These are phyloP conservation scores for Rhizopogon salebrosus DNA, from an alignment of 768 basidiomycete species.

Conservation along the genomic window DNA sequence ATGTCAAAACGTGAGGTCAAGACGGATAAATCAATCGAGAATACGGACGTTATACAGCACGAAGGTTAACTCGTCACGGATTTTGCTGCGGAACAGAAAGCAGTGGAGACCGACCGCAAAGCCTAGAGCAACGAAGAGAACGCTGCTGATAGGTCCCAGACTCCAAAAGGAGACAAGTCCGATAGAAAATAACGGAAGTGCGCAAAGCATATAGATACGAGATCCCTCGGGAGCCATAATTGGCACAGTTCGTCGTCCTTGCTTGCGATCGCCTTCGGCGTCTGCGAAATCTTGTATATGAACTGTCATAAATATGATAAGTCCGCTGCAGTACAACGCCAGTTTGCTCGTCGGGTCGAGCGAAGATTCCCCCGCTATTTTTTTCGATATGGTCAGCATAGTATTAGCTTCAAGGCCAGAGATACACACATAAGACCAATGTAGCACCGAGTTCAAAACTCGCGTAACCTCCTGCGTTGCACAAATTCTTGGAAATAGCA, in stretches of 20 bases:
- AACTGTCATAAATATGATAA: constrained; percentile 31
- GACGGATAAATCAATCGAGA: background rate
- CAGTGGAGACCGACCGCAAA: constrained; percentile 8
- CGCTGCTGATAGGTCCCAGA: constrained; percentile 7
- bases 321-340: constrained; percentile 21
- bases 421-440: constrained; percentile 17
- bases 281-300: constrained; percentile 33
- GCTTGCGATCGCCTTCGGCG: constrained; percentile 22
- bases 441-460: constrained; percentile 33
- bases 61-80: constrained; percentile 7
- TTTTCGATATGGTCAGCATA: background rate
- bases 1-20: background rate
- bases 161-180: constrained; percentile 6
- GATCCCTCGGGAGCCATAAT: constrained; percentile 17
- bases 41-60: constrained; percentile 13
- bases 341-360: constrained; percentile 12
- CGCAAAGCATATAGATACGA: constrained; percentile 9
- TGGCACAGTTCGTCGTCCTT: constrained; percentile 27
- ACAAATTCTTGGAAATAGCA: constrained; percentile 25
- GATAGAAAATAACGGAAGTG: constrained; percentile 11
- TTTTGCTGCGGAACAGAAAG: constrained; percentile 11
- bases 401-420: background rate
- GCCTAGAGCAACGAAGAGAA: constrained; percentile 10
- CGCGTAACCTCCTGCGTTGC: constrained; percentile 28
- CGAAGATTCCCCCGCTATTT: background rate